Conservation (phyloP, 1,139 yeast genomes). For the Sugiyamaella sp. region DNA sequence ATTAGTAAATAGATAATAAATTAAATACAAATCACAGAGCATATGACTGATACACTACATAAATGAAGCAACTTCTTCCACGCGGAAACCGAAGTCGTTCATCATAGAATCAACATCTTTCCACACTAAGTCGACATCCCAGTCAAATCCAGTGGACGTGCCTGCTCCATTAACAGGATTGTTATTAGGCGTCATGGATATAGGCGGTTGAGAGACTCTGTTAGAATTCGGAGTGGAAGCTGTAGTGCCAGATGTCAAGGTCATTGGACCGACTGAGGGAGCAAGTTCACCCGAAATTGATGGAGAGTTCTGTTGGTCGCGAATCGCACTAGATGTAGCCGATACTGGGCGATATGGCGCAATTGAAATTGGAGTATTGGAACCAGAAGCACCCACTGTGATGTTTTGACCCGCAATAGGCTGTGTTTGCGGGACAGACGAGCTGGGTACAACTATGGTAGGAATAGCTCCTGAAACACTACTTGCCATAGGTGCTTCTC, state of each 20-base stretch:
- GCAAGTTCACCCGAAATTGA: conserved; percentile 1
- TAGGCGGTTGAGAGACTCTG: conserved; percentile 1
- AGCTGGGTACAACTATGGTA: not conserved
- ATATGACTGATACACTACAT: conserved; percentile 11
- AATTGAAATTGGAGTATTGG: conserved; percentile 5
- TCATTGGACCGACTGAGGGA: conserved; percentile 9
- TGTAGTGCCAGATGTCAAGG: conserved; percentile 1
- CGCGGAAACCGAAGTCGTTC: conserved; percentile 92
- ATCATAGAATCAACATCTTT: conserved; percentile 88
- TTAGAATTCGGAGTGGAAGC: conserved; percentile 1
- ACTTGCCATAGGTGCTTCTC: conserved; percentile 17
- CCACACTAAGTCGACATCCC: conserved; percentile 78
- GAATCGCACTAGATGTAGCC: conserved; percentile 13
- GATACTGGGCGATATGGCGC: conserved; percentile 16
- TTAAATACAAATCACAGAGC: conserved; percentile 1
- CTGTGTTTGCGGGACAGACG: not conserved
- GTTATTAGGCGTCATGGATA: not conserved
- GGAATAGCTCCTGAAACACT: too few species aligned
- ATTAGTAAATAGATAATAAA: conserved; percentile 5
- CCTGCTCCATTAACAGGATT: not conserved
- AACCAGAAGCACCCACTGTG: not conserved
- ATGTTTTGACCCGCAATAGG: not conserved
- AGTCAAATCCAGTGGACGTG: conserved; percentile 33
- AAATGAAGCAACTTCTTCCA: conserved; percentile 43
- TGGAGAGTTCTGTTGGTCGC: conserved; percentile 10